A percentile compares a stretch with the other conserved stretches of the same genome.
These are phyloP conservation scores for Baeospora myosura DNA, from an alignment of 1,284 basidiomycete genomes.

Conservation along the genomic window DNA sequence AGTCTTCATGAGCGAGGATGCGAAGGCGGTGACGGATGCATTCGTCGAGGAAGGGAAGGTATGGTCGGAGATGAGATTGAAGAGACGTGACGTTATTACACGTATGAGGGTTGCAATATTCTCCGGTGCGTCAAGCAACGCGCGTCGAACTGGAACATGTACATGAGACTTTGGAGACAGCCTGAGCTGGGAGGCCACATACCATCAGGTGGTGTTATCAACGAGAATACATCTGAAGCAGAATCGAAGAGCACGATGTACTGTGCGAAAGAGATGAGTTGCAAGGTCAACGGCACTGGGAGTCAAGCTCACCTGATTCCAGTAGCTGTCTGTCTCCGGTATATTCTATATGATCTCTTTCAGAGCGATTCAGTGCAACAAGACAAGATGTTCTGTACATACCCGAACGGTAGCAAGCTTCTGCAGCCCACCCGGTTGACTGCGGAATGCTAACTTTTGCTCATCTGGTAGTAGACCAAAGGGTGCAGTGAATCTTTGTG, in stretches of 20 bases:
- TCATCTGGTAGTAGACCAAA: slow-evolving; percentile 81
- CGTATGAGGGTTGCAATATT: slow-evolving; percentile 80
- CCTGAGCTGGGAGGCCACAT: slow-evolving; percentile 24
- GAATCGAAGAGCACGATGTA: slow-evolving; percentile 82
- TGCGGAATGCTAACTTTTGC: slow-evolving; percentile 82
- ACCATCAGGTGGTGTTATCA: slow-evolving; percentile 84
- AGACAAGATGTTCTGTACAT: slow-evolving; percentile 24
- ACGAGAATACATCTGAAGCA: slow-evolving; percentile 80
- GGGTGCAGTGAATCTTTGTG: slow-evolving; percentile 65
- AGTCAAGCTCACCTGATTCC: slow-evolving; percentile 63
- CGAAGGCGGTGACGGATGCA: slow-evolving; percentile 56
- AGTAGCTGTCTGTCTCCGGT: slow-evolving; percentile 65
- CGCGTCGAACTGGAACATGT: slow-evolving; percentile 59
- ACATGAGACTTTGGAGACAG: slow-evolving; percentile 3
- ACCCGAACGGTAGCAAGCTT: slow-evolving; percentile 68
- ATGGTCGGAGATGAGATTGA: slow-evolving; percentile 75
- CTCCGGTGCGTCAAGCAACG: slow-evolving; percentile 73
- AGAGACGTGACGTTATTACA: slow-evolving; percentile 68
- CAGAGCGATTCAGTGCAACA: slow-evolving; percentile 3
- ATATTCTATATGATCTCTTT: slow-evolving; percentile 49
- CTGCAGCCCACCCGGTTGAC: slow-evolving; percentile 69
- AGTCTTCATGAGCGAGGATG: slow-evolving; percentile 60
- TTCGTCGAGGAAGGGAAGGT: slow-evolving; percentile 65
- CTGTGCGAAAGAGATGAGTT: slow-evolving; percentile 30
- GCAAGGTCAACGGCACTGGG: slow-evolving; percentile 2